Percentiles rank a stretch among this genome's conserved stretches.
Conservation (phyloP, 345 rosid genomes). For the Rhodamnia argentea region DNA sequence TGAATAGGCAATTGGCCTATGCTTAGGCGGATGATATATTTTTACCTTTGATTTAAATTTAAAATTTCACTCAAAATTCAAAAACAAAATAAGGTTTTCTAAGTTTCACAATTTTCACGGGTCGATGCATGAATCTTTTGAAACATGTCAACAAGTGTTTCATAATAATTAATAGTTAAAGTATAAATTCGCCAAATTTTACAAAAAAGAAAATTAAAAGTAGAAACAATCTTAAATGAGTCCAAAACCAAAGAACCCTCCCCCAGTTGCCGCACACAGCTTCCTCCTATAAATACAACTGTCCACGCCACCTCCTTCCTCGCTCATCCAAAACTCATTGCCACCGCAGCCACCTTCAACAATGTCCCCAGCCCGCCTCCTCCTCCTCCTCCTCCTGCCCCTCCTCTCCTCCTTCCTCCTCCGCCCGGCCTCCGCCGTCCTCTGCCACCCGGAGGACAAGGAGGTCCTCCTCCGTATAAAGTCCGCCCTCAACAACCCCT, state of each 20-base stretch:
- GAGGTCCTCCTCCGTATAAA: slow-evolving; percentile 4
- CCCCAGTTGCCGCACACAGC: not conserved
- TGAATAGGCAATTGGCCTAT: not conserved
- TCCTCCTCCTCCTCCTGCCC: not conserved
- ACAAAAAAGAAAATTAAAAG: not conserved
- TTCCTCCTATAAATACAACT: not conserved
- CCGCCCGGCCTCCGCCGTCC: not conserved
- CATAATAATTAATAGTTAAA: not conserved
- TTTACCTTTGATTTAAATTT: not conserved
- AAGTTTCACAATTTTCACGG: not conserved
- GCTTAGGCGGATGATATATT: not conserved
- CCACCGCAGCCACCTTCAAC: not conserved
- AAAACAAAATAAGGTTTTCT: not conserved
- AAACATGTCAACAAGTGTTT: not conserved
- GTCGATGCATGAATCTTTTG: not conserved
- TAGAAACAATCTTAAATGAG: not conserved
- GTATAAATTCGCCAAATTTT: not conserved
- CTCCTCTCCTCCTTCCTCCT: not conserved
- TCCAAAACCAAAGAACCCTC: not conserved
- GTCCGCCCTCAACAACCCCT: not conserved
- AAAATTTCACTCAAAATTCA: not conserved
- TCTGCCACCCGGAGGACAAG: slow-evolving; percentile 4
- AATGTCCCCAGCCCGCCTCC: not conserved
- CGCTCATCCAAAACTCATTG: not conserved
- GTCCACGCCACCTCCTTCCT: not conserved